Evolutionary conservation across 176 grass and related monocot genomes (phyloP).

Genomic region (Areca catechu): DNA sequence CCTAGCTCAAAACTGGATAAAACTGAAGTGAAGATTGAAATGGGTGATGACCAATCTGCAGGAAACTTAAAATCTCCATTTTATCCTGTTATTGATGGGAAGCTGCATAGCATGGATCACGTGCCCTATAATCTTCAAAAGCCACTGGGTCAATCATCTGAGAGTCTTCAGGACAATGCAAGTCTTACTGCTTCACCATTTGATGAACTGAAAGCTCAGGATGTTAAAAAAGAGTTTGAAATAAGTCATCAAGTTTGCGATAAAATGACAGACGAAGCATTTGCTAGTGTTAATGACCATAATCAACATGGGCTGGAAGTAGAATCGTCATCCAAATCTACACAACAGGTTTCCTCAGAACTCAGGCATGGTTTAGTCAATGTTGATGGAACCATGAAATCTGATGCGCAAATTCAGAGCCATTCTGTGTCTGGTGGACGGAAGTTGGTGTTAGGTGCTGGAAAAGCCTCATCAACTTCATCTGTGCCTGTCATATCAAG

Average conservation of each 20-base stretch:
- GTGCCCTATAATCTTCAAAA: conserved; percentile 8
- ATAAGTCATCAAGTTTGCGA: conserved; percentile 18
- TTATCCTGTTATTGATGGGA: conserved; percentile 15
- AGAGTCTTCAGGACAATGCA: conserved; percentile 23
- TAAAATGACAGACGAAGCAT: conserved; percentile 10
- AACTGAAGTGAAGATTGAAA: conserved; percentile 34
- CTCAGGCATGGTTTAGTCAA: conserved; percentile 20
- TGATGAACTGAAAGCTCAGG: conserved; percentile 20
- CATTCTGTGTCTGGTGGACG: conserved; percentile 23
- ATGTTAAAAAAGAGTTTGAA: conserved; percentile 19
- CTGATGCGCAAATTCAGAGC: conserved; percentile 28
- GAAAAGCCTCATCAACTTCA: conserved; percentile 48
- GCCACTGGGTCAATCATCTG: conserved; percentile 27
- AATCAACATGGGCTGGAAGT: conserved; percentile 11
- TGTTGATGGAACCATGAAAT: conserved; percentile 20
- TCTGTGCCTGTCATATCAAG: conserved; percentile 29
- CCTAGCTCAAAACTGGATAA: conserved; percentile 28
- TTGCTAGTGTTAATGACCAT: conserved; percentile 20
- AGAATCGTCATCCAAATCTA: conserved; percentile 8
- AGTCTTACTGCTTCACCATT: conserved; percentile 27
- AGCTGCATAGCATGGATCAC: conserved; percentile 19
- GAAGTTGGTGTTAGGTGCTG: conserved; percentile 25
- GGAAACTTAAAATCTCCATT: conserved; percentile 4
- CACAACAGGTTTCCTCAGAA: conserved; percentile 24
- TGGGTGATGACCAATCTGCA: conserved; percentile 20